Evolutionary conservation across 305 asterid species (phyloP).

Genomic region (Rubia balearica): DNA sequence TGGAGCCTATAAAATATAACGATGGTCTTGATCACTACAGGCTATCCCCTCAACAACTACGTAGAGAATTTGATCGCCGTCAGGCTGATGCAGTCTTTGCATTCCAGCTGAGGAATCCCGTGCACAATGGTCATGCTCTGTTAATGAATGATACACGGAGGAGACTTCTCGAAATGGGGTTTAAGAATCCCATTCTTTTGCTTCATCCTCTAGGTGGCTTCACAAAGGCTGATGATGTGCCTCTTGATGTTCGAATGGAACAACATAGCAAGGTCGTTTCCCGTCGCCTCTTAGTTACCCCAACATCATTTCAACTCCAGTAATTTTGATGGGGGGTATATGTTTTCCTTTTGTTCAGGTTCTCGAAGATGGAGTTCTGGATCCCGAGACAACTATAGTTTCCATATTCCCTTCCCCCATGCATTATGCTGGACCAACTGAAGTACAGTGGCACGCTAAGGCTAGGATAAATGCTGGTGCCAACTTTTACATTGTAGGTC

Average conservation of each 20-base stretch:
- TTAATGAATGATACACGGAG: conserved; percentile 72
- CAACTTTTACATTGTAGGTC: conserved; percentile 79
- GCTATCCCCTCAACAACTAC: conserved; percentile 65
- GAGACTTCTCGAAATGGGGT: conserved; percentile 69
- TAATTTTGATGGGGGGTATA: neutral
- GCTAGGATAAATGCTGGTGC: conserved; percentile 83
- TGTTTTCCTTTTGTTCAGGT: conserved; percentile 32
- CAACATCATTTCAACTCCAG: neutral
- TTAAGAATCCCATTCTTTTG: conserved; percentile 73
- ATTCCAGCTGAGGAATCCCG: conserved; percentile 82
- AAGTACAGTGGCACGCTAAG: conserved; percentile 92
- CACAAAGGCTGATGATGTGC: conserved; percentile 81
- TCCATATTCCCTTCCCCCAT: conserved; percentile 87
- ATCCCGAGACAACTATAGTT: conserved; percentile 70
- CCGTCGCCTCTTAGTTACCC: neutral
- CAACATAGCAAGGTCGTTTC: conserved; percentile 72
- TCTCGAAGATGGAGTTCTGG: conserved; percentile 76
- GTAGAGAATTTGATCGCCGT: conserved; percentile 59
- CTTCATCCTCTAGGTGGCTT: conserved; percentile 86
- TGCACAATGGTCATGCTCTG: conserved; percentile 80
- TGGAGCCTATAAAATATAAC: conserved; percentile 59
- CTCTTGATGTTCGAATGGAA: conserved; percentile 83
- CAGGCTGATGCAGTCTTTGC: conserved; percentile 84
- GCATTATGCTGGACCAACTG: conserved; percentile 94
- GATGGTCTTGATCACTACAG: conserved; percentile 83